phyloP scores from a whole-genome alignment of 192 early-diverging fungal genomes.

The Geranomyces michiganensis region DNA sequence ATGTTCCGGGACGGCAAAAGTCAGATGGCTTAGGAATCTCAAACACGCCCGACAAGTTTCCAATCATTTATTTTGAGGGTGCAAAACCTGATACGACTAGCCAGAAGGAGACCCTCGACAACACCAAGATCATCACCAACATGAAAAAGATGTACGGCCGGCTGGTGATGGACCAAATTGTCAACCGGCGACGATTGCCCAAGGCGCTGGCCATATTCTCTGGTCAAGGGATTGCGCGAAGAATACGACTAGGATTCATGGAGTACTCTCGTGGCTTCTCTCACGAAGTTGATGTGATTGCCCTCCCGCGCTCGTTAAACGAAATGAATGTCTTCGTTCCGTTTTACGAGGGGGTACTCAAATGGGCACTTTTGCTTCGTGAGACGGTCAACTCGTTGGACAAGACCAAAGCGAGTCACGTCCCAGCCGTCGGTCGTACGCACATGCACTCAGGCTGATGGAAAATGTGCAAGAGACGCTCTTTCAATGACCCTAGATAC shows the following conservation, averaged over 20 bases:
- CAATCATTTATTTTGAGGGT: constrained; percentile 5
- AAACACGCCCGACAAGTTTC: neutral
- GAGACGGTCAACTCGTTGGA: too few species aligned
- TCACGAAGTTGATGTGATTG: too few species aligned
- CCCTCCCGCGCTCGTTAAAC: too few species aligned
- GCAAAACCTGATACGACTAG: neutral
- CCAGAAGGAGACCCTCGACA: neutral
- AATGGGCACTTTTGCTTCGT: too few species aligned
- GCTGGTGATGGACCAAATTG: constrained; percentile 5
- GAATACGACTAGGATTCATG: neutral
- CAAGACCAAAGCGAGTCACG: too few species aligned
- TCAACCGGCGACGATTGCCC: neutral
- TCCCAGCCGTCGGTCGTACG: too few species aligned
- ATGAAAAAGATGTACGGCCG: constrained; percentile 1
- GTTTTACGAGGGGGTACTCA: too few species aligned
- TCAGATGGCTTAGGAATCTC: neutral
- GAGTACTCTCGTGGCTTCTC: too few species aligned
- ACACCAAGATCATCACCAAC: neutral
- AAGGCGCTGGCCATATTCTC: neutral
- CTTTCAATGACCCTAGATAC: too few species aligned
- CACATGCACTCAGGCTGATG: too few species aligned
- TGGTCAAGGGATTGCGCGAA: neutral
- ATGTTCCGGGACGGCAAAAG: neutral
- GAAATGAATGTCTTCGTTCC: too few species aligned
- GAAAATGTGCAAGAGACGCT: too few species aligned